Evolutionary conservation across 768 basidiomycete genomes (phyloP).

Genomic region (Leucocoprinus leucothites): DNA sequence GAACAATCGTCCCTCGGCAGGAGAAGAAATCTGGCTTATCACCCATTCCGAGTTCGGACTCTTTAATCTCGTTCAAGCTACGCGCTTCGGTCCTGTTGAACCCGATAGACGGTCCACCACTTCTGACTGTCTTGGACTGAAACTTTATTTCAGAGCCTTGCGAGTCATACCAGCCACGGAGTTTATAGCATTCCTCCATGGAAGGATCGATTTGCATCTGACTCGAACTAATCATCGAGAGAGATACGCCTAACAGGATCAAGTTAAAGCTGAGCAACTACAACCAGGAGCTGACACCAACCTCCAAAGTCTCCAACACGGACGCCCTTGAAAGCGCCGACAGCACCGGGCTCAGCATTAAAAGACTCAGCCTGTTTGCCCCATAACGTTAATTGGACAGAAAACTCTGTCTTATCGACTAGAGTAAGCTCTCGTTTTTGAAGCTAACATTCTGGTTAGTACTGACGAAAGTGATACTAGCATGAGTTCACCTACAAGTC

Average conservation of each 20-base stretch:
- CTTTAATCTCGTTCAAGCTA: constrained; percentile 69
- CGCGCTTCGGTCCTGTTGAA: constrained; percentile 76
- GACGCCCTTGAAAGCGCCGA: constrained; percentile 92
- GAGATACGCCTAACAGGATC: constrained; percentile 57
- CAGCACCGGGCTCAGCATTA: constrained; percentile 51
- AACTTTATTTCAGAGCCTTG: constrained; percentile 62
- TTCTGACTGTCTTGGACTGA: constrained; percentile 60
- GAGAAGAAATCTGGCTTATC: constrained; percentile 84
- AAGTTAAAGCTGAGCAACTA: constrained; percentile 5
- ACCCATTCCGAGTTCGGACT: constrained; percentile 66
- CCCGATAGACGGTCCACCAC: constrained; percentile 15
- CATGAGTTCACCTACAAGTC: constrained; percentile 41
- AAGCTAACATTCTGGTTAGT: constrained; percentile 44
- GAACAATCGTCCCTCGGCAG: constrained; percentile 78
- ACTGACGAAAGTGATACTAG: not conserved
- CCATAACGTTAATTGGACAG: constrained; percentile 89
- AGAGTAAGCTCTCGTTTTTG: constrained; percentile 87
- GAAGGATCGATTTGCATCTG: constrained; percentile 87
- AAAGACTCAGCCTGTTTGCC: constrained; percentile 91
- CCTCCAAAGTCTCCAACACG: constrained; percentile 76
- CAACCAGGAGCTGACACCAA: not conserved
- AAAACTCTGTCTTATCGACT: constrained; percentile 78
- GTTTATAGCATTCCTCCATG: constrained; percentile 79
- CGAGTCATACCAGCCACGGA: constrained; percentile 92
- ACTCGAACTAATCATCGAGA: constrained; percentile 81